phyloP scores from a whole-genome alignment of 805 yeast species.

The Barnettozyma pratensis region DNA sequence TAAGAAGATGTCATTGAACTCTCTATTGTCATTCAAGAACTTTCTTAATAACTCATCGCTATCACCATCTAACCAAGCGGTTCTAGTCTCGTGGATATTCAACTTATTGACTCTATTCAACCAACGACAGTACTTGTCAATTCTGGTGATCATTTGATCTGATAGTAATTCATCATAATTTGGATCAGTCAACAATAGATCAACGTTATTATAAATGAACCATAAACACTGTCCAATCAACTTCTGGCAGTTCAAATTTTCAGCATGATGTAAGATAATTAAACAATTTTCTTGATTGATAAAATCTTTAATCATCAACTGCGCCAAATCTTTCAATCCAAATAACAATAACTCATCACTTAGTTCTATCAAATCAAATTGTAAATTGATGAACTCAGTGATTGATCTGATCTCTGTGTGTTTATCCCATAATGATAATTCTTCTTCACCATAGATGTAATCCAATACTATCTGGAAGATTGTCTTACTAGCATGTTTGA shows the following conservation, averaged over 20 bases:
- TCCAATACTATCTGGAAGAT: conserved; percentile 47
- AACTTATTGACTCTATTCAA: conserved; percentile 24
- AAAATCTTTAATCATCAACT: conserved; percentile 51
- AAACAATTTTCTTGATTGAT: conserved; percentile 57
- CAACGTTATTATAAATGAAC: conserved; percentile 64
- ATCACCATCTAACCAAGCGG: conserved; percentile 28
- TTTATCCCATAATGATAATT: conserved; percentile 32
- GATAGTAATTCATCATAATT: conserved; percentile 19
- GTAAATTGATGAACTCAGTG: conserved; percentile 43
- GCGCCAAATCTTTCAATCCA: conserved; percentile 56
- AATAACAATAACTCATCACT: conserved; percentile 60
- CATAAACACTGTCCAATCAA: conserved; percentile 59
- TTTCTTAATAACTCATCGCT: conserved; percentile 26
- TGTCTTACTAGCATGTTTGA: conserved; percentile 36
- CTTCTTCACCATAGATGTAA: conserved; percentile 53
- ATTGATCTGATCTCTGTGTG: conserved; percentile 23
- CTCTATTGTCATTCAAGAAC: conserved; percentile 31
- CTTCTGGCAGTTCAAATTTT: conserved; percentile 44
- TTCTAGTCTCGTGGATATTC: conserved; percentile 6
- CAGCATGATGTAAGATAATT: conserved; percentile 49
- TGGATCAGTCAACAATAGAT: conserved; percentile 44
- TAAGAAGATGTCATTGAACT: conserved; percentile 38
- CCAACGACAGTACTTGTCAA: conserved; percentile 34
- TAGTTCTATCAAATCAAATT: conserved; percentile 54
- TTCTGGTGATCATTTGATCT: conserved; percentile 13